These are phyloP conservation scores for Bombardia bombarda DNA, from an alignment of 495 filamentous ascomycete species.

Conservation along the genomic window DNA sequence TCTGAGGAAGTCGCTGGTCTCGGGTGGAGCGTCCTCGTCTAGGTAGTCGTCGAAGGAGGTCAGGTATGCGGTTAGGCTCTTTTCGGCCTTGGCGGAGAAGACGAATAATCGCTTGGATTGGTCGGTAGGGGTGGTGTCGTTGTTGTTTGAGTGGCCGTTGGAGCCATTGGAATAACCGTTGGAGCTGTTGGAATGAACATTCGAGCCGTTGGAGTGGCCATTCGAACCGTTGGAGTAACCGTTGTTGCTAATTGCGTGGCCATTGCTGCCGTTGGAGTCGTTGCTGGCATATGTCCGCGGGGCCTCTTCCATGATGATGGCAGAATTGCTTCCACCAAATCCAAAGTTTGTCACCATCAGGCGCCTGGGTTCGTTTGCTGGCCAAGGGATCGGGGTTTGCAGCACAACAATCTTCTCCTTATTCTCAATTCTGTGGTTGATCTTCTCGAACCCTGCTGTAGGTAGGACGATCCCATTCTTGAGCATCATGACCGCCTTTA, in stretches of 20 bases:
- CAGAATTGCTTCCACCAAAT: conserved; percentile 47
- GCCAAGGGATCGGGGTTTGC: conserved; percentile 25
- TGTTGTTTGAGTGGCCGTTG: too few species aligned
- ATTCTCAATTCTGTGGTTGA: conserved; percentile 44
- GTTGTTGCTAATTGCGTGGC: too few species aligned
- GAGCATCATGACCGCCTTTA: conserved; percentile 49
- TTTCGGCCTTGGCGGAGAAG: conserved; percentile 39
- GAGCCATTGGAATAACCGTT: too few species aligned
- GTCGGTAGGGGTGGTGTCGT: too few species aligned
- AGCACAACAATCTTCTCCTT: conserved; percentile 36
- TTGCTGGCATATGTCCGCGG: conserved; percentile 18
- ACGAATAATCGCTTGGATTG: too few species aligned
- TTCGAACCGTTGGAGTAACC: too few species aligned
- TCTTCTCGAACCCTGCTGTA: conserved; percentile 41
- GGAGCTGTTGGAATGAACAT: too few species aligned
- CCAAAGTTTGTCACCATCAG: conserved; percentile 37
- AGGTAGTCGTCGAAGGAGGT: conserved; percentile 39
- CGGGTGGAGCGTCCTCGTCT: conserved; percentile 38
- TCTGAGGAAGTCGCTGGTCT: conserved; percentile 29
- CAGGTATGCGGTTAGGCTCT: conserved; percentile 25
- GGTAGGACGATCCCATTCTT: conserved; percentile 43
- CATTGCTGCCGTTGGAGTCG: conserved; percentile 23
- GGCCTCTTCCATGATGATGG: conserved; percentile 43
- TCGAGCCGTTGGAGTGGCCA: too few species aligned
- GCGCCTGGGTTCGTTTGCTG: conserved; percentile 27